Conservation (phyloP, 2,329 filamentous ascomycete genomes). For the Calonectria pauciramosa region DNA sequence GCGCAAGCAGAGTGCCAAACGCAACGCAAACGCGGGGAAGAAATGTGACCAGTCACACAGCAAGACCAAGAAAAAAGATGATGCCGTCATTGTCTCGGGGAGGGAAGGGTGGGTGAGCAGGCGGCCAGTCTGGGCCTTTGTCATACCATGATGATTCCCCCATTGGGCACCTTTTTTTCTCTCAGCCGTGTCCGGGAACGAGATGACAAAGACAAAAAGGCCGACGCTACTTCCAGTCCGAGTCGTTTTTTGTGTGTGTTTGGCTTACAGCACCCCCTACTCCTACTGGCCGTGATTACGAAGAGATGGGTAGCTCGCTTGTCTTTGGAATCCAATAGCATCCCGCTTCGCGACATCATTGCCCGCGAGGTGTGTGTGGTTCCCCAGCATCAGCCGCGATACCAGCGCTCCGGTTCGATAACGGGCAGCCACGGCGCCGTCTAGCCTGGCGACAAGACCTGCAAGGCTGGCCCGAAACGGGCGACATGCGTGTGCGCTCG, state of each 20-base stretch:
- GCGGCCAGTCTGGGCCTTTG: conserved; percentile 2
- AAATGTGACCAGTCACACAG: conserved; percentile 33
- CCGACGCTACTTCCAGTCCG: not conserved
- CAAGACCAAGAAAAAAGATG: conserved; percentile 17
- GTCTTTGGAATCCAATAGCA: conserved; percentile 13
- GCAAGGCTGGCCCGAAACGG: conserved; percentile 11
- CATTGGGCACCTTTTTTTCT: not conserved
- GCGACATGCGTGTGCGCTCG: not conserved
- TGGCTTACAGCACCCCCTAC: not conserved
- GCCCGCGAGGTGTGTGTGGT: conserved; percentile 2
- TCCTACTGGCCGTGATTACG: conserved; percentile 3
- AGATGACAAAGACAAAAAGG: conserved; percentile 3
- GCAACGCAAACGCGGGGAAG: conserved; percentile 24
- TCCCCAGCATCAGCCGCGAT: conserved; percentile 16
- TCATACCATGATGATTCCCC: conserved; percentile 7
- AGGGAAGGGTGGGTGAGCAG: not conserved
- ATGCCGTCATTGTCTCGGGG: conserved; percentile 28
- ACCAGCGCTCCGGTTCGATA: not conserved
- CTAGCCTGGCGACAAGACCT: conserved; percentile 1
- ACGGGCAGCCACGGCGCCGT: conserved; percentile 22
- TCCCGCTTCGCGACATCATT: not conserved
- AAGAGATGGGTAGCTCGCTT: not conserved
- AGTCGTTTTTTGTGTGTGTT: not conserved
- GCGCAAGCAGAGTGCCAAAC: not conserved
- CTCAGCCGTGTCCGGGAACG: conserved; percentile 15